Conservation (phyloP, 148 eudicot species). For the Rhododendron williamsianum region DNA sequence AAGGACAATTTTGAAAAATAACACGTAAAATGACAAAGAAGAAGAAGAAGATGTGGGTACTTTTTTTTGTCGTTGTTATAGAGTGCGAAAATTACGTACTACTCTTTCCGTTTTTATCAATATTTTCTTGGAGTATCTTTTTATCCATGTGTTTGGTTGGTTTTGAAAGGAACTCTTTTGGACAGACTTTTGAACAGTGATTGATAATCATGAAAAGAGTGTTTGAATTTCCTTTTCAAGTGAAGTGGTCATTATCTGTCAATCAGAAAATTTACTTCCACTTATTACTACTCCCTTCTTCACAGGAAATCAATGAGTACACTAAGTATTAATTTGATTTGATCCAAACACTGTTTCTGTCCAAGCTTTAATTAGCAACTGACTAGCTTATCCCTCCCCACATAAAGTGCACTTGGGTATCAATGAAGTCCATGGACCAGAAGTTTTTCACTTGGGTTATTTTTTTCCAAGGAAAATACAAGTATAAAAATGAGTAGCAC, state of each 20-base stretch:
- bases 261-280: not conserved
- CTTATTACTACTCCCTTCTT: no score
- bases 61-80: no score
- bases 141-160: not conserved
- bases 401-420: no score
- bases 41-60: no score
- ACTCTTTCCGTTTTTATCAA: no score
- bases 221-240: not conserved
- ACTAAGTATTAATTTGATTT: no score
- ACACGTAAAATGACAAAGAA: no score
- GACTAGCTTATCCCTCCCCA: no score
- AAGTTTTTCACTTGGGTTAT: not conserved
- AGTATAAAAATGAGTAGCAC: no score
- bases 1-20: no score
- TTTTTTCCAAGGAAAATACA: no score
- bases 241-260: not conserved
- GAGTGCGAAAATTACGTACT: no score
- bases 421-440: not conserved
- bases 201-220: not conserved
- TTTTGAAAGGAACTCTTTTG: not conserved
- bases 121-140: not conserved
- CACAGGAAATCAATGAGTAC: not conserved
- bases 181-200: constrained; percentile 1
- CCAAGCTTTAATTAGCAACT: not conserved
- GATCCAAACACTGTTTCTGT: not conserved